Evolutionary conservation across 441 rosid genomes (phyloP).

Genomic region (Populus hybrid): DNA sequence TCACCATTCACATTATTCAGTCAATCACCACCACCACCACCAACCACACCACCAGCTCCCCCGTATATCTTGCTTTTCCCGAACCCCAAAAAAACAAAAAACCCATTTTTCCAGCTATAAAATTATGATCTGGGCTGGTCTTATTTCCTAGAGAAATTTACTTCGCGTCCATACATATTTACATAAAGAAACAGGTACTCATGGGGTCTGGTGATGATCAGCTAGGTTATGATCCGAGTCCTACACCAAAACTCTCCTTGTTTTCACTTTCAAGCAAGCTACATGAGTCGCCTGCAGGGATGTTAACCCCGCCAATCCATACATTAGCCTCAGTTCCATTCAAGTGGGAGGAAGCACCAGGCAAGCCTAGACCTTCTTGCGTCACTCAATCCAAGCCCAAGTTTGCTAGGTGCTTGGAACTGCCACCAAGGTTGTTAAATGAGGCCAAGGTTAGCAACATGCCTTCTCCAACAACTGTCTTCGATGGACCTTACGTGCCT

Average conservation of each 20-base stretch:
- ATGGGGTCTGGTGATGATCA: slow-evolving; percentile 18
- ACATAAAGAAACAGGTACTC: background rate
- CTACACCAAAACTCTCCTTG: slow-evolving; percentile 53
- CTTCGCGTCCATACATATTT: background rate
- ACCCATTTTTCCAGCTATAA: background rate
- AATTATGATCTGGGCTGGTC: slow-evolving; percentile 7
- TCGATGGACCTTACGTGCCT: slow-evolving; percentile 48
- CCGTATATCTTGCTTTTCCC: background rate
- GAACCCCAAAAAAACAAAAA: background rate
- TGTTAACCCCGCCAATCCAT: slow-evolving; percentile 55
- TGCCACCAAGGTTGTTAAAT: slow-evolving; percentile 53
- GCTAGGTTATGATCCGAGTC: slow-evolving; percentile 22
- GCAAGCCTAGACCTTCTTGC: slow-evolving; percentile 54
- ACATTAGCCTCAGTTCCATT: slow-evolving; percentile 63
- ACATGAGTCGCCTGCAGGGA: slow-evolving; percentile 37
- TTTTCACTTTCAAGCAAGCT: slow-evolving; percentile 42
- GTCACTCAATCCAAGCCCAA: slow-evolving; percentile 12
- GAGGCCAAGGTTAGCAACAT: slow-evolving; percentile 25
- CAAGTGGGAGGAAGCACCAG: slow-evolving; percentile 88
- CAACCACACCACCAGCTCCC: background rate
- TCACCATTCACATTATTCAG: background rate
- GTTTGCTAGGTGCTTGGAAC: slow-evolving; percentile 41
- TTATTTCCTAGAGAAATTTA: background rate
- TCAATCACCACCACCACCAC: slow-evolving; percentile 8
- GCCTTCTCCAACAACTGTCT: slow-evolving; percentile 56